Percentiles rank a stretch among this genome's conserved stretches.
Conservation (phyloP, 2,329 filamentous ascomycete species). For the Epichloe brachyelytri region DNA sequence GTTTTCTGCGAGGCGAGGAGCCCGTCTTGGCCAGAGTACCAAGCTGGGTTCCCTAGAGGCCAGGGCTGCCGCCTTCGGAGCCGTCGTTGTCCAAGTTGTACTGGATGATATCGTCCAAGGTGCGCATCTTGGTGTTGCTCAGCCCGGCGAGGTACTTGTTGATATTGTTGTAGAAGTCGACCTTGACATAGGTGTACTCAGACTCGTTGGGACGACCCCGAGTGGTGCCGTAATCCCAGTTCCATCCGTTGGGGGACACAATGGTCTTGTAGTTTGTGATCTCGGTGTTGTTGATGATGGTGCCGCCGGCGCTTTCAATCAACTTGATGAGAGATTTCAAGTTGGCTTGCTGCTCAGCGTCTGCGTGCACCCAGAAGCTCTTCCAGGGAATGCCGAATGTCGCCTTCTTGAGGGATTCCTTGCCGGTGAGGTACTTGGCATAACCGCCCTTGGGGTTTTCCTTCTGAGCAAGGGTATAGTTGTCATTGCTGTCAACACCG, state of each 20-base stretch:
- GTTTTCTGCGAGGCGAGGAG: conserved; percentile 51
- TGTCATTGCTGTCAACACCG: conserved; percentile 49
- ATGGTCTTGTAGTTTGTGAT: conserved; percentile 49
- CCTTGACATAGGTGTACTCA: conserved; percentile 61
- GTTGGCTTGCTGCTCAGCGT: conserved; percentile 38
- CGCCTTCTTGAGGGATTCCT: conserved; percentile 42
- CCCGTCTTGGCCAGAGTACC: conserved; percentile 57
- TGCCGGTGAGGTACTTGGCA: conserved; percentile 39
- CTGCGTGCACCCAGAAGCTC: conserved; percentile 54
- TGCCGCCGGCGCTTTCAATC: conserved; percentile 49
- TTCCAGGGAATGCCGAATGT: conserved; percentile 60
- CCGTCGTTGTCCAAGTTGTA: conserved; percentile 53
- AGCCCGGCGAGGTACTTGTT: conserved; percentile 49
- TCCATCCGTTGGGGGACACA: conserved; percentile 55
- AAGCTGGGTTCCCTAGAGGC: conserved; percentile 44
- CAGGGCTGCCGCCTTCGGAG: conserved; percentile 50
- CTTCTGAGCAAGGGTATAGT: conserved; percentile 48
- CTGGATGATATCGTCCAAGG: conserved; percentile 51
- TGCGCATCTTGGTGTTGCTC: conserved; percentile 44
- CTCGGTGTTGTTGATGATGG: conserved; percentile 57
- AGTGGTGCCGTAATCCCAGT: conserved; percentile 55
- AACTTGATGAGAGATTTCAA: conserved; percentile 35
- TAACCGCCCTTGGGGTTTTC: conserved; percentile 45
- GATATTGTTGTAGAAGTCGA: conserved; percentile 54
- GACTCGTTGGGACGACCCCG: conserved; percentile 58